Percentiles rank a stretch among this genome's conserved stretches.
These are phyloP conservation scores for Adiantum capillusveneris DNA, from an alignment of 75 land plant species.

Conservation along the genomic window DNA sequence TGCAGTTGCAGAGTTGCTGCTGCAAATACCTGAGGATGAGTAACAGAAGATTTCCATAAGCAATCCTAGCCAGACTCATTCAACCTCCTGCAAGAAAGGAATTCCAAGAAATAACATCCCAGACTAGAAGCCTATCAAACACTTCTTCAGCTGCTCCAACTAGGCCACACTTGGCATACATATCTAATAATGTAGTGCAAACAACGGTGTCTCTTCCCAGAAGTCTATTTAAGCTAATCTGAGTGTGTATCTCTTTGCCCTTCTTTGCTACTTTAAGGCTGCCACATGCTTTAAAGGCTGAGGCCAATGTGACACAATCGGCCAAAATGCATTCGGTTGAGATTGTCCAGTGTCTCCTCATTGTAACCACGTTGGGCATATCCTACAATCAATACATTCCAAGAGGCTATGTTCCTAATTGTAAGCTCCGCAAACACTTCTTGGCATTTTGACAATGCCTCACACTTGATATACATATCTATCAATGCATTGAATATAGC, in stretches of 20 bases:
- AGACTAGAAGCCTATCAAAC: conserved; percentile 5
- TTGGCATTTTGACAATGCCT: conserved; percentile 29
- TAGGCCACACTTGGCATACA: conserved; percentile 19
- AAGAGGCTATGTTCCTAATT: conserved; percentile 23
- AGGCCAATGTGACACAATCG: background rate
- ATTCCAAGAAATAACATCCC: conserved; percentile 14
- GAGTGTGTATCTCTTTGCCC: background rate
- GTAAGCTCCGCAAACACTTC: conserved; percentile 45
- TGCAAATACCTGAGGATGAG: conserved; percentile 50
- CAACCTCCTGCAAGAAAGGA: conserved; percentile 34
- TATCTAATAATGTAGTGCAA: conserved; percentile 5
- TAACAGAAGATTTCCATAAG: conserved; percentile 50
- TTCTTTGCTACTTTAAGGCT: background rate
- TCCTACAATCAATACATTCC: conserved; percentile 4
- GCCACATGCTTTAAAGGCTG: background rate
- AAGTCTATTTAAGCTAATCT: background rate
- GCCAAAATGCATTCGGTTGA: background rate
- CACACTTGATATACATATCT: conserved; percentile 67
- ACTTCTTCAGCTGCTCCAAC: conserved; percentile 1
- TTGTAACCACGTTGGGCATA: background rate
- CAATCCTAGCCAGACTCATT: conserved; percentile 43
- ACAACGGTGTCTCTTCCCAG: conserved; percentile 1
- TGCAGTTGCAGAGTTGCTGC: conserved; percentile 72
- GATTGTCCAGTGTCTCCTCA: background rate
- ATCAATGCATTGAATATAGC: conserved; percentile 25